Evolutionary conservation across 345 rosid genomes (phyloP).

Genomic region (Heritiera fomes): DNA sequence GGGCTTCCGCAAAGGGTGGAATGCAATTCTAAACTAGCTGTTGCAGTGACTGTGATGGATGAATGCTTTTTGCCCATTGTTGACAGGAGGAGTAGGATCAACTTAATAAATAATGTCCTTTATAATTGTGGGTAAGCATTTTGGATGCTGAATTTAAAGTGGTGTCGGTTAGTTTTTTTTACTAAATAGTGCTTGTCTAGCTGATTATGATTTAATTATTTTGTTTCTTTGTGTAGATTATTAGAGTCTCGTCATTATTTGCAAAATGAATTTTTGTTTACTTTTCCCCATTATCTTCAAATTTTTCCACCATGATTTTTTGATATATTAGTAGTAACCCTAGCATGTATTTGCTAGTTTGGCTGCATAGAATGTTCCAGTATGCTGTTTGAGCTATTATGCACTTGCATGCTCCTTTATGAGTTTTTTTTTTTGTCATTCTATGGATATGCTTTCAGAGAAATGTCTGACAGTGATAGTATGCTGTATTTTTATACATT

Average conservation of each 20-base stretch:
- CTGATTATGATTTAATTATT: not conserved
- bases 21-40: conserved; percentile 79
- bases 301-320: not conserved
- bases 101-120: conserved; percentile 71
- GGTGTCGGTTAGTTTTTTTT: not conserved
- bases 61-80: conserved; percentile 88
- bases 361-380: conserved; percentile 1
- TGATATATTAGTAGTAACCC: conserved; percentile 4
- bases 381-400: not conserved
- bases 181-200: conserved; percentile 14
- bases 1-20: conserved; percentile 59
- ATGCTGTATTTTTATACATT: not conserved
- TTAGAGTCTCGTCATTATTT: not conserved
- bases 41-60: conserved; percentile 77
- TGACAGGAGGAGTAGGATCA: conserved; percentile 81
- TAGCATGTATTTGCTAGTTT: conserved; percentile 2
- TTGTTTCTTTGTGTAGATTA: conserved; percentile 1
- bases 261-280: not conserved
- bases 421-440: not conserved
- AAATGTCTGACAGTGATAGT: not conserved
- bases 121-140: conserved; percentile 75
- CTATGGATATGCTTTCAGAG: not conserved
- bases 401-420: not conserved
- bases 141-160: not conserved
- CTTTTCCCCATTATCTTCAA: not conserved